Base-by-base conservation (phyloP, 257 asterid species). In the Gentiana dahurica region DNA sequence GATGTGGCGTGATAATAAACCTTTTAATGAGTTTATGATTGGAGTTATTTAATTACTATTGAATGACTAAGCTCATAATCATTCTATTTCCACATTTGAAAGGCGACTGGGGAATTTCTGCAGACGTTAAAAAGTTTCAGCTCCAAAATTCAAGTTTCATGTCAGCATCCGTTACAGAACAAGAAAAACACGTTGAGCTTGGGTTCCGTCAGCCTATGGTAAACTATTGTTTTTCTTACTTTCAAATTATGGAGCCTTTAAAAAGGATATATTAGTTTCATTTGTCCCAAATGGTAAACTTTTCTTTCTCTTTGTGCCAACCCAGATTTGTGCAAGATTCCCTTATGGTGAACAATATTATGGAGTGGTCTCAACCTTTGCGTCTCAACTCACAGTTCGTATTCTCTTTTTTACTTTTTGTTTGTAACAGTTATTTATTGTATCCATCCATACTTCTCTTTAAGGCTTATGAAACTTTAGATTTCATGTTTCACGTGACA, bases 311-410 rank as follows among this genome's bases (percentile, higher is more conserved):
- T 34, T 39, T 47, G 53, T 36, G 59, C 51, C 62, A 41, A 11
- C 57, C 57, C 51, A 83, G 90, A 65, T 86, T 65, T 79, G 71
- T 68, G 73, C 68, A 7, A 81, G 79, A 49, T 65, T 73, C 68
- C 80, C 91, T 49, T 70, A 67, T 51, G 80, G 80, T 47, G 86
- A 79, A 65, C 88, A 79, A 58, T 64, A 65, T 51, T 63, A 66
- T 54, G 86, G 86, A 37, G 66, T 72, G 8, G 66, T 68, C 75
- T 69, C 90, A 39, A 34, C 73, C 63, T 68, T 56, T 51, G 74
- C 77, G 52, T 64, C 79, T 74, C 83, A 79, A 60, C 45, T 77
- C 35, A 34, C 79, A 75, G 89, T 85, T 50, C 5, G 73, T 62
- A 10, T 43, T 41, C 51, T 37, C 24, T 15, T 15, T 5, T 50